Evolutionary conservation across 2,329 filamentous ascomycete species (phyloP).

Genomic region (Cryphonectria naterciae): DNA sequence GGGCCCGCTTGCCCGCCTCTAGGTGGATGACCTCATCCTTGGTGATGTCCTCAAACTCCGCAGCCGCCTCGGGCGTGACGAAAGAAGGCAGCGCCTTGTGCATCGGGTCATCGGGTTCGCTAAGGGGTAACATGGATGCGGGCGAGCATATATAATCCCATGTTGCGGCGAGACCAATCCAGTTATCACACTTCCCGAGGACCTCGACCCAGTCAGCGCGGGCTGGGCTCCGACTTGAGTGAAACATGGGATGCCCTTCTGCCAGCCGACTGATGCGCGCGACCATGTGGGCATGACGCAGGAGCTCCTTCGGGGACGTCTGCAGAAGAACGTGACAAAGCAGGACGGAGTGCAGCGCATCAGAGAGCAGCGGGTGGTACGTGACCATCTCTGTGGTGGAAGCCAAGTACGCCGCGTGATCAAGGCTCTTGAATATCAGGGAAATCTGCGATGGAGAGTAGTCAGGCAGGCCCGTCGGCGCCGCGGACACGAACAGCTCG

Average conservation of each 20-base stretch:
- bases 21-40: slow-evolving; percentile 63
- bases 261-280: slow-evolving; percentile 73
- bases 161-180: slow-evolving; percentile 64
- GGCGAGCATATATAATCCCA: slow-evolving; percentile 76
- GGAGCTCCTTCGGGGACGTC: slow-evolving; percentile 76
- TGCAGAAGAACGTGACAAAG: slow-evolving; percentile 80
- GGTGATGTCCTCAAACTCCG: slow-evolving; percentile 13
- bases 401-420: slow-evolving; percentile 39
- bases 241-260: slow-evolving; percentile 82
- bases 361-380: slow-evolving; percentile 79
- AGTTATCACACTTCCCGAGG: slow-evolving; percentile 68
- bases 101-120: slow-evolving; percentile 5
- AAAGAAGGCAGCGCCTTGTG: slow-evolving; percentile 32
- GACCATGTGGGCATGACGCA: slow-evolving; percentile 81
- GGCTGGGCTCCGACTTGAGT: slow-evolving; percentile 70
- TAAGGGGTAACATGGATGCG: slow-evolving; percentile 47
- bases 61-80: slow-evolving; percentile 42
- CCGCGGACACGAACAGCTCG: slow-evolving; percentile 71
- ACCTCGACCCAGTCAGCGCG: slow-evolving; percentile 82
- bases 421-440: slow-evolving; percentile 35
- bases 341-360: slow-evolving; percentile 77
- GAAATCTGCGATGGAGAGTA: slow-evolving; percentile 59
- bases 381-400: slow-evolving; percentile 65
- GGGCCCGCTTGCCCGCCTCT: slow-evolving; percentile 68
- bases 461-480: slow-evolving; percentile 67